Base-by-base conservation (phyloP, 225 moss, liverwort and hornwort species). In the Pseudoscleropodium purum region DNA sequence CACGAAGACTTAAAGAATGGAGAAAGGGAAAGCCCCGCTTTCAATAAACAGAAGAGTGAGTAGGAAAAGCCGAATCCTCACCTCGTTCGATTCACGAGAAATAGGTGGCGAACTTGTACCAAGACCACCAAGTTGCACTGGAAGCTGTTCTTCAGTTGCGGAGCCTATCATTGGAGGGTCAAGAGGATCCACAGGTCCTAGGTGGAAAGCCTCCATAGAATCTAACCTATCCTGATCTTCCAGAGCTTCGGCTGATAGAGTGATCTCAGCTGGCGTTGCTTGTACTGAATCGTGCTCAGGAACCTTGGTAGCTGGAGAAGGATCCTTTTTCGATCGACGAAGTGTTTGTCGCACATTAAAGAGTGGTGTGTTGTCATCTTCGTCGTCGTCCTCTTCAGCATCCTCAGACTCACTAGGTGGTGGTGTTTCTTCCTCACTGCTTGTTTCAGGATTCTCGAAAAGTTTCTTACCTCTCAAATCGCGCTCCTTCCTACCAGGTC, bases 301-400 rank as follows among this genome's bases (percentile, higher is more conserved):
- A 82, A 83, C 91, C 72, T 84, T 90, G 63, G 86, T 85, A 89
- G 93, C 92, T 85, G 90, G 87, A 87, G 90, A 87, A 76, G 88
- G 87, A 51, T 68, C 90, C 88, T 72, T 88, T 72, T 88, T 89
- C 45, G 93, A 90, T 82, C 83, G 90, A 67, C 89, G 95, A 65
- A 91, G 90, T 23, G 94, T 92, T 91, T 94, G 97, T 68, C 96
- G 95, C 30, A 93, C 90, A 75, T 91, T 91, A 83, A 93, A 94
- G 77, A 96, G 94, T 84, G 97, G 96, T 80, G 97, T 99, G 88
- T 94, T 88, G 84, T 96, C 94, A 89, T 97, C 99, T 79, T 99
- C 97, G 79, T 97, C 97, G 45, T 95, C 95, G 37, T 92, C 96
- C 76, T 96, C 96, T 60, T 96, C 96, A 82, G 94, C 95, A 88